Conservation (phyloP, 805 yeast species). For the Wickerhamomyces sydowiorum region DNA sequence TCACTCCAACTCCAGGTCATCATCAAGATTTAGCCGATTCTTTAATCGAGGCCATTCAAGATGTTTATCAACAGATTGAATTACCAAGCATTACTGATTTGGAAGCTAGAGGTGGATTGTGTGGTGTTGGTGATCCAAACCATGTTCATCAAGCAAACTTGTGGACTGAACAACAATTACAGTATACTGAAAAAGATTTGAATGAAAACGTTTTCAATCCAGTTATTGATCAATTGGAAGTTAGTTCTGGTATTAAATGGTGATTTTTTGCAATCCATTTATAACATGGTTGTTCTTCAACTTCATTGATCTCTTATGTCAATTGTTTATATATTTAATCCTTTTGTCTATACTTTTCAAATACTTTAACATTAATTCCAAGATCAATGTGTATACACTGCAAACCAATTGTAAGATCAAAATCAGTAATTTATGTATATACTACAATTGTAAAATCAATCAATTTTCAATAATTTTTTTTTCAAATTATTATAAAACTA, state of each 20-base stretch:
- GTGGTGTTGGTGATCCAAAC: conserved; percentile 73
- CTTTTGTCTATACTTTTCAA: too few species aligned
- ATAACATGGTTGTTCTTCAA: too few species aligned
- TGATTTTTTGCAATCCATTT: background rate
- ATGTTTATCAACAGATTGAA: conserved; percentile 68
- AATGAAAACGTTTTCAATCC: conserved; percentile 65
- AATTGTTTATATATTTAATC: background rate
- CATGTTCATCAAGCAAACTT: conserved; percentile 51
- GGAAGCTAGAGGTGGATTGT: conserved; percentile 77
- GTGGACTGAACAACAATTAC: conserved; percentile 84
- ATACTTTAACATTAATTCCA: too few species aligned
- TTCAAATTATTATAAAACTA: too few species aligned
- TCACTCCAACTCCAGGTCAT: conserved; percentile 99
- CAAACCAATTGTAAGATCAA: too few species aligned
- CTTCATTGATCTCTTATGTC: too few species aligned
- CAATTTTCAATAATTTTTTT: too few species aligned
- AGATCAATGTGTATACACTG: too few species aligned
- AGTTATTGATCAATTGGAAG: conserved; percentile 54
- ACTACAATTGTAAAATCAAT: too few species aligned
- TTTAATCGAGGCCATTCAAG: conserved; percentile 73
- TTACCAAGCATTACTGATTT: conserved; percentile 76
- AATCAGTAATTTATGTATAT: too few species aligned
- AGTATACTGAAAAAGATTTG: conserved; percentile 54
- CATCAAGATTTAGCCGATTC: conserved; percentile 67
- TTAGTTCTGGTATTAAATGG: conserved; percentile 54